Evolutionary conservation across 1,139 yeast species (phyloP).

Genomic region (Candida pseudoviswanathii): DNA sequence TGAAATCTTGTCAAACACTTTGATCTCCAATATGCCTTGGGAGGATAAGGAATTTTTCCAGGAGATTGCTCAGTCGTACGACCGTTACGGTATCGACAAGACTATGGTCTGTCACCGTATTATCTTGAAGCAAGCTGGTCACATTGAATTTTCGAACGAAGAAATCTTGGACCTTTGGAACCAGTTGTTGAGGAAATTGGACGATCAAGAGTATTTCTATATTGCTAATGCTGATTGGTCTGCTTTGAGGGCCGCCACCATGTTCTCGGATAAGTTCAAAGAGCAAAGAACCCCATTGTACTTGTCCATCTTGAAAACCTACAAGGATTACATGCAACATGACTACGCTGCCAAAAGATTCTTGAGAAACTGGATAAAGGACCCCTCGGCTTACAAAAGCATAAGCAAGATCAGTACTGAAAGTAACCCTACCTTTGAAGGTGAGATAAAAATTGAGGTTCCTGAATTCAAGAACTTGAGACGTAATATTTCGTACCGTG

Average conservation of each 20-base stretch:
- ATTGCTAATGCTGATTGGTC: constrained; percentile 90
- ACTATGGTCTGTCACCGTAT: constrained; percentile 79
- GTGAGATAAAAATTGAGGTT: constrained; percentile 22
- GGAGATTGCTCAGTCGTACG: constrained; percentile 64
- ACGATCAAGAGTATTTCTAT: constrained; percentile 54
- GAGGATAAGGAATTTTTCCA: constrained; percentile 64
- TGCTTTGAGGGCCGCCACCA: constrained; percentile 77
- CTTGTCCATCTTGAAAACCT: constrained; percentile 58
- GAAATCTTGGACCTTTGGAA: constrained; percentile 66
- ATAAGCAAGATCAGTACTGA: constrained; percentile 25
- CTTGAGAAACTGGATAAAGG: constrained; percentile 36
- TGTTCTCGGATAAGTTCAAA: constrained; percentile 41
- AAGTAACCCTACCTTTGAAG: constrained; percentile 20
- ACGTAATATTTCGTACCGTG: constrained; percentile 33
- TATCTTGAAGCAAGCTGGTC: constrained; percentile 72
- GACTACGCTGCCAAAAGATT: constrained; percentile 32
- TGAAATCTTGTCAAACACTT: constrained; percentile 78
- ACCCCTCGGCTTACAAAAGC: constrained; percentile 23
- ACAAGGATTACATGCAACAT: constrained; percentile 48
- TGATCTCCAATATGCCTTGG: constrained; percentile 74
- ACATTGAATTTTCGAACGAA: constrained; percentile 54
- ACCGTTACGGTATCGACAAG: constrained; percentile 56
- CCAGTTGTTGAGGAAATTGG: constrained; percentile 55
- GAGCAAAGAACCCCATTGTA: constrained; percentile 56
- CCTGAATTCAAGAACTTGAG: constrained; percentile 32